Evolutionary conservation across 2,329 filamentous ascomycete genomes (phyloP), one percentile per base, ranked within the genome.

Genomic region (Fusarium pseudonygamai): DNA sequence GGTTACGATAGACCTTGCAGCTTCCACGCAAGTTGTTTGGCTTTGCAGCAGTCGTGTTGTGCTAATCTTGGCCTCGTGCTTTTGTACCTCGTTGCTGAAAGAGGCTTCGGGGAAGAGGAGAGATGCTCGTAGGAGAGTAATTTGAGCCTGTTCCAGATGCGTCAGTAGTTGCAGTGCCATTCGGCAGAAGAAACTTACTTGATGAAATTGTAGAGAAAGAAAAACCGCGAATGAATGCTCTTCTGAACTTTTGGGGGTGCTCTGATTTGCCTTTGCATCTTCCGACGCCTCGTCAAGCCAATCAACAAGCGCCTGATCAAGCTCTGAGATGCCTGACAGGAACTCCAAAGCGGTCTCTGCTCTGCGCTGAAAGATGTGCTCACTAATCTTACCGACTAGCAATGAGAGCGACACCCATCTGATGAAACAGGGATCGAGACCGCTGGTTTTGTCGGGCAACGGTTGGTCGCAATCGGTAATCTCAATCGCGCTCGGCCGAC

Each of bases 11-110:
- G 73, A 70, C 20, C 73, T 50, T 12, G 73, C 73, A 8, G 73
- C 73, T 22, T 75, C 73, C 6, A 75, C 69, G 13, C 73, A 75
- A 3, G 72, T 75, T 3, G 52, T 72, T 32, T 74, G 73, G 5
- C 69, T 72, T 30, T 75, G 73, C 10, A 75, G 13, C 12, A 75
- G 24, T 16, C 73, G 64, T 7, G 67, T 43, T 20, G 47, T 64
- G 8, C 69, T 63, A 20, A 75, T 47, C n/a, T 67, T 74, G 11
- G 65, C 34, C 14, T 64, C 73, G 5, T 76, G 73, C 14, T 61
- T 76, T 18, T 56, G 61, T 6, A 76, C 50, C 30, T 75, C 70
- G 3, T 45, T 64, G 2, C 64, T 58, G 22, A 71, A 75, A 1
- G 74, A 75, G 6, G 60, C 52, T 13, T 75, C 74, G 0, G 73